A percentile compares a stretch with the other conserved stretches of the same genome.
Conservation (phyloP, 2,329 filamentous ascomycete species). For the Curvularia eragrostidis region DNA sequence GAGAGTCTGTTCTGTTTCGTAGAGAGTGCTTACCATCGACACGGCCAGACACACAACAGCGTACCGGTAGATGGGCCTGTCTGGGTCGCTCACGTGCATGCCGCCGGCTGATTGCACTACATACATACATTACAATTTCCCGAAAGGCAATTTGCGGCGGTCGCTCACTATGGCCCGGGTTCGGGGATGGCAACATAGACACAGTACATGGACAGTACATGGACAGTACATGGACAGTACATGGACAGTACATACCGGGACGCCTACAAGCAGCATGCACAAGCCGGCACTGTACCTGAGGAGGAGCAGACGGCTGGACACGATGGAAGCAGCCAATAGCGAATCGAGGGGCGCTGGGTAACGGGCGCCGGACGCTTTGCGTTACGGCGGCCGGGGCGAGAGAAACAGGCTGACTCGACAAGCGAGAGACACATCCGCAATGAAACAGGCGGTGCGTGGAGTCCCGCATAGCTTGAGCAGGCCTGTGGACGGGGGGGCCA, state of each 20-base stretch:
- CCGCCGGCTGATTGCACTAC: background rate
- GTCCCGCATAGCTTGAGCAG: conserved; percentile 14
- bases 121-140: background rate
- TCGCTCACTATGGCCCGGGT: conserved; percentile 3
- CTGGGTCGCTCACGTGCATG: background rate
- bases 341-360: conserved; percentile 41
- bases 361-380: conserved; percentile 26
- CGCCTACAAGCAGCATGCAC: background rate
- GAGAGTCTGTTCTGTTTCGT: background rate
- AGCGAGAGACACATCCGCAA: conserved; percentile 18
- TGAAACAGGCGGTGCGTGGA: conserved; percentile 30
- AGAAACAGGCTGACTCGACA: conserved; percentile 24
- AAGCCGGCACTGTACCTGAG: conserved; percentile 25
- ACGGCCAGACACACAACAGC: background rate
- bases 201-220: background rate
- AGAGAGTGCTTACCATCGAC: background rate
- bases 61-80: background rate
- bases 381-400: conserved; percentile 22
- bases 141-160: background rate
- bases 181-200: background rate
- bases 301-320: conserved; percentile 22
- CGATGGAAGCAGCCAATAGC: conserved; percentile 34
- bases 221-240: background rate
- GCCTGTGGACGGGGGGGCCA: conserved; percentile 11
- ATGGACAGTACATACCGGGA: background rate